A percentile compares a stretch with the other conserved stretches of the same genome.
phyloP scores from a whole-genome alignment of 2,329 filamentous ascomycete species.

The Monosporascus sp. region DNA sequence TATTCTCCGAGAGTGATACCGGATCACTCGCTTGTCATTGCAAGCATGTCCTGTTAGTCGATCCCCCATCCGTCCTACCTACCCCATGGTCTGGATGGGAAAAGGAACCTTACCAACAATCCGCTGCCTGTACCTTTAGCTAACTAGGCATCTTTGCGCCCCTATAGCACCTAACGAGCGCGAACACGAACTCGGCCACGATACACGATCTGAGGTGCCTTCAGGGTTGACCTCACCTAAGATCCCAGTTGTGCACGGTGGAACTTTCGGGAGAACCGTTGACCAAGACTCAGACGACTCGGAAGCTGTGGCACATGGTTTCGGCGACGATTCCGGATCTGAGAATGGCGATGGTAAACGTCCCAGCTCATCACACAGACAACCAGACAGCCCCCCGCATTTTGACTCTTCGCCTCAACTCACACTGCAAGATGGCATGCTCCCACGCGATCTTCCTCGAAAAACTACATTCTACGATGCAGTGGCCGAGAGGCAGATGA shows the following conservation, averaged over 20 bases:
- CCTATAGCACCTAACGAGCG: conserved; percentile 10
- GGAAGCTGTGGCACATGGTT: conserved; percentile 23
- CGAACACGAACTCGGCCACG: not conserved
- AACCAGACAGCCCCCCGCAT: conserved; percentile 18
- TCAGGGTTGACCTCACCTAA: conserved; percentile 28
- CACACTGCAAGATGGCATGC: conserved; percentile 46
- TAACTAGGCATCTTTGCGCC: conserved; percentile 1
- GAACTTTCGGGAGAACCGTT: conserved; percentile 14
- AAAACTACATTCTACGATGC: conserved; percentile 91
- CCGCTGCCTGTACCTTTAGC: not conserved
- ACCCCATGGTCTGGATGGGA: not conserved
- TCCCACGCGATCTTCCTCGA: conserved; percentile 54
- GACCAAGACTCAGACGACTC: conserved; percentile 33
- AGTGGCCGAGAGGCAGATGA: conserved; percentile 89
- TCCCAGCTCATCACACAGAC: conserved; percentile 1
- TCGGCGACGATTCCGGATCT: conserved; percentile 28
- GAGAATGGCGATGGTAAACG: conserved; percentile 18
- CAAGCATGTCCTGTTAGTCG: conserved; percentile 14
- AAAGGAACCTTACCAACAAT: not conserved
- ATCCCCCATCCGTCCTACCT: not conserved
- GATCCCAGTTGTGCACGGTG: conserved; percentile 19
- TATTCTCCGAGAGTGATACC: too few relatives aligned
- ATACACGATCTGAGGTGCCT: conserved; percentile 15
- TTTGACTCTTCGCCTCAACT: conserved; percentile 24
- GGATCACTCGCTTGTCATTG: not conserved